These are phyloP conservation scores for Hyphodiscus hymeniophilus DNA, from an alignment of 495 filamentous ascomycete genomes.

Conservation along the genomic window DNA sequence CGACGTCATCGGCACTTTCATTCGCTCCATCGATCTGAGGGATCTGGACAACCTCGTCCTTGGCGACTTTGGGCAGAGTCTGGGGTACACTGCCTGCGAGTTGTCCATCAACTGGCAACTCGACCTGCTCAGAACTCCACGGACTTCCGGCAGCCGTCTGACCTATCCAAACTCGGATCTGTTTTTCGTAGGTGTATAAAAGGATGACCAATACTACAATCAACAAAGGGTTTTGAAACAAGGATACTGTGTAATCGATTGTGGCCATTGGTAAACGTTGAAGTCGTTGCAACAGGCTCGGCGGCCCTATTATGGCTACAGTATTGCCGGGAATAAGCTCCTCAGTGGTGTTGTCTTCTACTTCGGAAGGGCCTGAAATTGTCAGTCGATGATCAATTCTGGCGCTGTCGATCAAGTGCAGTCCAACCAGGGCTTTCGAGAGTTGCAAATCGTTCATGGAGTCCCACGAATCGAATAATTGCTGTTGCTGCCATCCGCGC, in stretches of 20 bases:
- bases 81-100: neutral
- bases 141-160: conserved; percentile 2
- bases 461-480: conserved; percentile 18
- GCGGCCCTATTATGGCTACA: conserved; percentile 3
- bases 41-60: neutral
- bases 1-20: neutral
- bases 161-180: conserved; percentile 7
- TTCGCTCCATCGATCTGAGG: neutral
- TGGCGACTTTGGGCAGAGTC: neutral
- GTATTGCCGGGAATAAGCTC: conserved; percentile 14
- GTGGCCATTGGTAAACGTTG: conserved; percentile 29
- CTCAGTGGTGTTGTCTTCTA: conserved; percentile 5
- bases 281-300: too few relatives aligned
- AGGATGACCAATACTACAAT: conserved; percentile 29
- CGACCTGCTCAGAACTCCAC: neutral
- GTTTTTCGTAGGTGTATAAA: conserved; percentile 2
- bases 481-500: conserved; percentile 40
- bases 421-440: conserved; percentile 36
- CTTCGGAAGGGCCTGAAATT: conserved; percentile 10
- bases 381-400: conserved; percentile 8
- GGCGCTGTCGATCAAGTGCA: conserved; percentile 32
- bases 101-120: neutral
- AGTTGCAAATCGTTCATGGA: conserved; percentile 24
- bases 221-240: conserved; percentile 39
- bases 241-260: conserved; percentile 30